Base-by-base conservation (phyloP, 2,329 filamentous ascomycete species). In the Exophiala calicioides region DNA sequence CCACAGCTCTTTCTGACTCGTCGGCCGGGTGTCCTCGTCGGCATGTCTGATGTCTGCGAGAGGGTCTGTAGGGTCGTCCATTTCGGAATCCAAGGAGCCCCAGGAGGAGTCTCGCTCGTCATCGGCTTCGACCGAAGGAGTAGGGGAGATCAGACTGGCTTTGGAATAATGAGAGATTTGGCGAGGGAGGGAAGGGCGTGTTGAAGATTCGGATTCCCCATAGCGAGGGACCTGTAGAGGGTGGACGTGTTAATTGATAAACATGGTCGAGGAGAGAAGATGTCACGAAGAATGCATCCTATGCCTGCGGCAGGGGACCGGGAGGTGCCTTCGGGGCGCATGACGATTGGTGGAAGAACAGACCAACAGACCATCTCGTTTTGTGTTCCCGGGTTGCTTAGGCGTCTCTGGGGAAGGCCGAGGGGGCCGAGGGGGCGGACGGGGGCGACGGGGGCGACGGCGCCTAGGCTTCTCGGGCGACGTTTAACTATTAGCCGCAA, bases 11-110 rank as follows among this genome's bases (percentile, higher is more conserved):
- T 86, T 91, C 59, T 72, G 73, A 66, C 88, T 95, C 7, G 93
- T 97, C 44, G 86, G 80, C n/a, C 91, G 79, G 18, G 83, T 87
- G 68, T 98, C 93, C 66, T 97, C 89, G 52, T 87, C 89, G 2
- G 77, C 76, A 66, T 94, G 95, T 47, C 80, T 76, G 44, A 47
- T 66, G 66, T 53, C 55, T 56, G 54, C 52, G 55, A 56, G 46
- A 39, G 29, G 55, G 47, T 44, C 51, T 34, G 26, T 51, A 42
- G 36, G 60, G 58, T 48, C 57, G 46, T 54, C 64, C 66, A 53
- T 63, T 69, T 55, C 64, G 60, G 54, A 70, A 29, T 47, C 41
- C 12, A 48, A 67, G 67, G 51, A 50, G 57, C 57, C 53, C 58
- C 56, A 47, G 45, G 27, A 58, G 47, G 35, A 49, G 13, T 35